Percentiles rank a stretch among this genome's conserved stretches.
phyloP scores from a whole-genome alignment of 2,329 filamentous ascomycete species.

The Trichoderma koningii region DNA sequence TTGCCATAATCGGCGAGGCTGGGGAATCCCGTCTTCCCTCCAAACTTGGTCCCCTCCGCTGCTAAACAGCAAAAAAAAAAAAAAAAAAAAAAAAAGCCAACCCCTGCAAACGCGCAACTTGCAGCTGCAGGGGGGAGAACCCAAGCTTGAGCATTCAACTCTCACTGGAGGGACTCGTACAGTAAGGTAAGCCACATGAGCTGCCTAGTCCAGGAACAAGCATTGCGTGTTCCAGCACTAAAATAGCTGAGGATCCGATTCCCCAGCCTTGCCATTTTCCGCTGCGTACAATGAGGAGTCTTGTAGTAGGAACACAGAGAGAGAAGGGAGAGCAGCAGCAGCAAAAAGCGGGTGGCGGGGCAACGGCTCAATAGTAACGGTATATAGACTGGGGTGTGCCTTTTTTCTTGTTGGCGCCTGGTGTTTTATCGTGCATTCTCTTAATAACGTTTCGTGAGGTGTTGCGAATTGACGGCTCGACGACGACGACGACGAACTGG shows the following conservation, averaged over 20 bases:
- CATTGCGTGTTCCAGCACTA: not conserved
- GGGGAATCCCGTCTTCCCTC: not conserved
- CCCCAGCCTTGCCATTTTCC: conserved; percentile 41
- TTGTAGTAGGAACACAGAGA: not conserved
- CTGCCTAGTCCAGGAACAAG: conserved; percentile 12
- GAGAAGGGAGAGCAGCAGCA: too few species aligned
- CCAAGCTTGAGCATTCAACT: not conserved
- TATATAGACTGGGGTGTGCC: conserved; percentile 36
- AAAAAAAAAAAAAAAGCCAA: not conserved
- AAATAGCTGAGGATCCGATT: not conserved
- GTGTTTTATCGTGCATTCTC: not conserved
- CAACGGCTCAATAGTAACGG: conserved; percentile 41
- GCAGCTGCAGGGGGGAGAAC: not conserved
- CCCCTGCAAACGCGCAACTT: conserved; percentile 2
- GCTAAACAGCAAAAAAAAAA: conserved; percentile 13
- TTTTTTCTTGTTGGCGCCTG: not conserved
- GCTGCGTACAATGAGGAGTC: not conserved
- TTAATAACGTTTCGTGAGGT: not conserved
- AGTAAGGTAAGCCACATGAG: conserved; percentile 21
- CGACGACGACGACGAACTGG: too few species aligned
- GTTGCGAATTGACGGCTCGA: not conserved
- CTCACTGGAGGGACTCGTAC: too few species aligned
- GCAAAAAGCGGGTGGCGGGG: conserved; percentile 51
- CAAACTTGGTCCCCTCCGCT: not conserved
- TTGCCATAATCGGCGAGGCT: conserved; percentile 6